These are phyloP conservation scores for Phytophthora tubulina DNA, from an alignment of 352 stramenopile species.

Conservation along the genomic window DNA sequence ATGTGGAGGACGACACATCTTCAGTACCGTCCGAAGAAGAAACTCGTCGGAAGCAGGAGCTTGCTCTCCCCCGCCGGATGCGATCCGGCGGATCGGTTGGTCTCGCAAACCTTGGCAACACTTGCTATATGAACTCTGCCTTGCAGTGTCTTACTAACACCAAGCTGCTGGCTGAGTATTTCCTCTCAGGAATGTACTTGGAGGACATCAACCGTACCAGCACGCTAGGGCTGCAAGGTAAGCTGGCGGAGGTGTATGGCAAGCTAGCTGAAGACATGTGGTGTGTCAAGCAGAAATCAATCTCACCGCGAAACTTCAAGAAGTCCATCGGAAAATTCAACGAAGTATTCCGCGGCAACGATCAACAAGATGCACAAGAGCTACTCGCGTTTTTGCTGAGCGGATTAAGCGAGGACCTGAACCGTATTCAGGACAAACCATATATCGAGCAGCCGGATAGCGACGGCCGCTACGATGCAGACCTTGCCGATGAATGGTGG, in stretches of 20 bases:
- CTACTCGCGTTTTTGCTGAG: constrained; percentile 97
- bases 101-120: constrained; percentile 94
- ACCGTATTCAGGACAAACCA: constrained; percentile 96
- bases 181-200: constrained; percentile 93
- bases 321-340: constrained; percentile 95
- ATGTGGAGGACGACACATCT: constrained; percentile 44
- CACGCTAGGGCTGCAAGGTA: constrained; percentile 95
- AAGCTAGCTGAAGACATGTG: constrained; percentile 97
- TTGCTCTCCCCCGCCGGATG: constrained; percentile 79
- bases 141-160: constrained; percentile 97
- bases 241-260: constrained; percentile 96
- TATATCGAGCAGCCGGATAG: constrained; percentile 98
- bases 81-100: constrained; percentile 80
- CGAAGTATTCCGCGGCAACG: constrained; percentile 96
- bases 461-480: constrained; percentile 97
- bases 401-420: constrained; percentile 98
- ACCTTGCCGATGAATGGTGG: constrained; percentile 99
- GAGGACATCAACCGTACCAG: constrained; percentile 97
- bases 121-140: constrained; percentile 96
- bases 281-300: constrained; percentile 94
- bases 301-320: constrained; percentile 95
- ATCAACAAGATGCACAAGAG: constrained; percentile 99
- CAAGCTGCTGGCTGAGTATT: constrained; percentile 96
- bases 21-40: constrained; percentile 66
- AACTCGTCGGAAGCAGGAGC: constrained; percentile 57